Base-by-base conservation (phyloP, 305 asterid genomes). In the Caryopteris hybrid region DNA sequence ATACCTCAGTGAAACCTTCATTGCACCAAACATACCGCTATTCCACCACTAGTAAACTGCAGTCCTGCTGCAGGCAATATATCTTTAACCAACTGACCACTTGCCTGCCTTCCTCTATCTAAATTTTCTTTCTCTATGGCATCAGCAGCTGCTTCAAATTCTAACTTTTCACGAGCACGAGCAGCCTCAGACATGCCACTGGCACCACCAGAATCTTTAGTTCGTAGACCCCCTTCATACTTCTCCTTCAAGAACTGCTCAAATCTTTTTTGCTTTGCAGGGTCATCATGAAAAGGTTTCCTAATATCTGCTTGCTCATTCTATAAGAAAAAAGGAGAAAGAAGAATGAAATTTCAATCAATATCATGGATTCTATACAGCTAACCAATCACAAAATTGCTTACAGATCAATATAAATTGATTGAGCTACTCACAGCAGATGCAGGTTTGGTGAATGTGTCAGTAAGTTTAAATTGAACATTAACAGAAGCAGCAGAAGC, bases 241-340 rank as follows among this genome's bases (percentile, higher is more conserved):
- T 91, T 94, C 82, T 94, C 97, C 88, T 94, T 91, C 88, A 94
- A 75, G 84, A 94, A 94, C 80, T 87, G 96, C 74, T 94, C 99
- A 61, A 91, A 94, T 74, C 99, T 89, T 68, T 82, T 81, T 69
- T 91, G 96, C 90, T 91, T 94, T 31, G 75, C 85, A 66, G 95
- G 96, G 73, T 94, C 96, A 51, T 85, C 84, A 42, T 5, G 82
- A 72, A 87, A 94, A 69, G 95, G 96, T 74, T 84, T 89, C 41
- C 71, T 73, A 42, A 68, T 74, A 79, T 86, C 91, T 18, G 80
- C 72, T 50, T 71, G 82, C 18, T 84, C 91, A 82, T 74, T 65
- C 97, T 93, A 72, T 55, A 51, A 54, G 52, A 53, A 68, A 75
- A 62, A 42, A 22, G 59, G 68, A 56, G 73, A 66, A 34, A 70